Evolutionary conservation across 495 filamentous ascomycete species (phyloP).

Genomic region (Sphaerosporella brunnea): DNA sequence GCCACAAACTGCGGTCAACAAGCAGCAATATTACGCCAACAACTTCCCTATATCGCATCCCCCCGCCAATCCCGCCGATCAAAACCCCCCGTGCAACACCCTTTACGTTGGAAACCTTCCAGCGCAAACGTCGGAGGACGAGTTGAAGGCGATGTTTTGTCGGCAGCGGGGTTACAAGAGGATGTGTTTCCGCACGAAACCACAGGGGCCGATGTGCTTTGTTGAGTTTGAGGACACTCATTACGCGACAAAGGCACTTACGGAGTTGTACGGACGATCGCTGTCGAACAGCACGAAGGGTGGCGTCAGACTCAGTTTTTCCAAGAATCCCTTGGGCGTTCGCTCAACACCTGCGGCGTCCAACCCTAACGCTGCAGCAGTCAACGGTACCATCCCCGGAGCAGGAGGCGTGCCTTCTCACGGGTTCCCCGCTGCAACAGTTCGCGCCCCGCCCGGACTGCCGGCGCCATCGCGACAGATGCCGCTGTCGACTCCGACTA

Average conservation of each 20-base stretch:
- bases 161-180: slow-evolving; percentile 92
- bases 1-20: slow-evolving; percentile 12
- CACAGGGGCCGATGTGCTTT: slow-evolving; percentile 97
- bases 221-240: slow-evolving; percentile 95
- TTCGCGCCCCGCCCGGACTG: slow-evolving; percentile 22
- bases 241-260: slow-evolving; percentile 81
- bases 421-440: slow-evolving; percentile 15
- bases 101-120: slow-evolving; percentile 94
- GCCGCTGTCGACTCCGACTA: slow-evolving; percentile 10
- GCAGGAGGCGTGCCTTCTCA: slow-evolving; percentile 11
- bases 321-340: slow-evolving; percentile 91
- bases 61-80: slow-evolving; percentile 80
- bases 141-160: slow-evolving; percentile 85
- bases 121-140: slow-evolving; percentile 85
- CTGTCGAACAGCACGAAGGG: slow-evolving; percentile 90
- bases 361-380: slow-evolving; percentile 8
- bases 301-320: slow-evolving; percentile 94
- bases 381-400: slow-evolving; percentile 4
- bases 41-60: slow-evolving; percentile 35
- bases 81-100: slow-evolving; percentile 96
- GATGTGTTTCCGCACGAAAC: slow-evolving; percentile 92
- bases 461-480: slow-evolving; percentile 19
- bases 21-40: background rate
- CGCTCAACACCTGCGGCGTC: slow-evolving; percentile 30
- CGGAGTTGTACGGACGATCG: slow-evolving; percentile 75